Evolutionary conservation across 768 basidiomycete species (phyloP).

Genomic region (Tylopilus intermedius): DNA sequence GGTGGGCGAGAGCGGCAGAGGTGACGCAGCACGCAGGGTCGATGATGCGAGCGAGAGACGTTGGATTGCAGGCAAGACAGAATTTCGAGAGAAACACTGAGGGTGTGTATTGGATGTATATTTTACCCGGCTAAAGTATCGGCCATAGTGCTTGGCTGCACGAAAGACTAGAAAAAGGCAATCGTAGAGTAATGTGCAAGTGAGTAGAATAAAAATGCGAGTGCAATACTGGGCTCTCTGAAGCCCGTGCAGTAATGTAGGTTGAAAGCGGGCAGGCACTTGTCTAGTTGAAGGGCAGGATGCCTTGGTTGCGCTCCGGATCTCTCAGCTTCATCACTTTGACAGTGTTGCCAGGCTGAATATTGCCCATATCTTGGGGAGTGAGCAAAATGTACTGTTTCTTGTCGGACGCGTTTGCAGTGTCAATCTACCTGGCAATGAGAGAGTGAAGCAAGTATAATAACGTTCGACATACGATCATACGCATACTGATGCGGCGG

Average conservation of each 20-base stretch:
- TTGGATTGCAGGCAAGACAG: constrained; percentile 5
- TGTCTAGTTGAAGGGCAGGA: constrained; percentile 32
- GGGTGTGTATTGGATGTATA: background rate
- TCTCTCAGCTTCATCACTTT: constrained; percentile 75
- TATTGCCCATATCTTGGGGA: constrained; percentile 85
- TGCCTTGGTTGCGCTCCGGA: constrained; percentile 64
- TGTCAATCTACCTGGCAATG: constrained; percentile 60
- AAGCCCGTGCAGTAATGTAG: constrained; percentile 1
- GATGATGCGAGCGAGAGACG: constrained; percentile 7
- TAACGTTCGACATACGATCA: constrained; percentile 61
- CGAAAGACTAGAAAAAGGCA: background rate
- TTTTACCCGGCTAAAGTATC: too few relatives aligned
- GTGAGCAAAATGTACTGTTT: constrained; percentile 96
- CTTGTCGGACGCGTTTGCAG: constrained; percentile 78
- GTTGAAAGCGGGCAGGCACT: background rate
- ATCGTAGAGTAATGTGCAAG: constrained; percentile 2
- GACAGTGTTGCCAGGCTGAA: constrained; percentile 63
- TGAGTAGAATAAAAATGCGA: constrained; percentile 6
- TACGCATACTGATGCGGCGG: constrained; percentile 88
- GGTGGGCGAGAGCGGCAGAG: background rate
- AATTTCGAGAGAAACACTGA: constrained; percentile 1
- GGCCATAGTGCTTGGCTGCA: background rate
- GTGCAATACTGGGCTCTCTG: background rate
- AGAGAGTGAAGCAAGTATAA: background rate
- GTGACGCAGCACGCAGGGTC: background rate